Conservation (phyloP, 2,329 filamentous ascomycete species). For the Aphanocladium album region DNA sequence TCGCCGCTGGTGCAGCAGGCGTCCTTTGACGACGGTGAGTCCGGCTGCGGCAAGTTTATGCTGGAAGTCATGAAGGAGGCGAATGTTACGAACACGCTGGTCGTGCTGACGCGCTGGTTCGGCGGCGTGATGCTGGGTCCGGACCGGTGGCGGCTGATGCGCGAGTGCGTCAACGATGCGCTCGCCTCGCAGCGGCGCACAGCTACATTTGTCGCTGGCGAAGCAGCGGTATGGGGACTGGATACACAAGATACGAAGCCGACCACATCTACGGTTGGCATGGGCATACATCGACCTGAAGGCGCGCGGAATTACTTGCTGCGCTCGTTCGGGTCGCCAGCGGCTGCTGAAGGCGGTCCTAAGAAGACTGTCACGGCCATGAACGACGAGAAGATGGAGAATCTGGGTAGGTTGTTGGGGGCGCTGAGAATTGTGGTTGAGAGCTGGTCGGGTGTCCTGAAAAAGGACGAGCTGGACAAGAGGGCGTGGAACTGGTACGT, state of each 20-base stretch:
- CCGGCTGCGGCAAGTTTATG: slow-evolving; percentile 52
- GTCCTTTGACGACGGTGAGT: slow-evolving; percentile 58
- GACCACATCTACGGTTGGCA: slow-evolving; percentile 39
- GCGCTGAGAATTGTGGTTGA: slow-evolving; percentile 66
- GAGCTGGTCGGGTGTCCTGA: slow-evolving; percentile 67
- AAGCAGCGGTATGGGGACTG: slow-evolving; percentile 57
- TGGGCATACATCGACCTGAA: slow-evolving; percentile 72
- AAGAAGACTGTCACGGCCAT: slow-evolving; percentile 49
- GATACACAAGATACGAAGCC: slow-evolving; percentile 48
- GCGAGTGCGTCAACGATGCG: slow-evolving; percentile 49
- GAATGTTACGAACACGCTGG: slow-evolving; percentile 45
- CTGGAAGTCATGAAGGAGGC: slow-evolving; percentile 49
- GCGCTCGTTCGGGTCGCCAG: slow-evolving; percentile 52
- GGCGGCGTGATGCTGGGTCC: slow-evolving; percentile 57
- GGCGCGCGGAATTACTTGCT: slow-evolving; percentile 56
- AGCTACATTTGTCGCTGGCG: slow-evolving; percentile 32
- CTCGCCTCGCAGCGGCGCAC: slow-evolving; percentile 44
- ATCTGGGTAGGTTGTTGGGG: slow-evolving; percentile 63
- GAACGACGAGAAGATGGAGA: slow-evolving; percentile 60
- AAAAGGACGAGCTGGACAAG: slow-evolving; percentile 62
- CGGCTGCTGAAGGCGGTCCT: slow-evolving; percentile 25
- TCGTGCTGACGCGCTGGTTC: slow-evolving; percentile 59
- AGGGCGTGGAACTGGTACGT: slow-evolving; percentile 81
- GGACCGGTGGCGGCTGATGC: slow-evolving; percentile 59
- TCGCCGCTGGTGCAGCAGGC: slow-evolving; percentile 42